Percentiles rank a stretch among this genome's conserved stretches.
phyloP scores from a whole-genome alignment of 176 grass and related monocot species.

The bread wheat (Triticum aestivum) region IWGSC_CS_RefSeq_v2.1 NC_057813.1:168300109-168300608 shows the following conservation, averaged over 20 bases:
- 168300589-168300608: constrained; percentile 19
- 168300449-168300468: constrained; percentile 12
- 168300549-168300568: constrained; percentile 23
- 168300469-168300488: neutral
- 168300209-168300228: constrained; percentile 32
- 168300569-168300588: neutral
- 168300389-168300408: constrained; percentile 6
- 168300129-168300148: constrained; percentile 54
- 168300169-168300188: constrained; percentile 56
- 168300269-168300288: constrained; percentile 64
- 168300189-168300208: constrained; percentile 38
- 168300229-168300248: constrained; percentile 40
- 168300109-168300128: constrained; percentile 57
- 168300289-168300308: constrained; percentile 72
- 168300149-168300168: constrained; percentile 62
- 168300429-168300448: constrained; percentile 9
- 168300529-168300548: neutral
- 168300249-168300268: constrained; percentile 38
- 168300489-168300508: neutral
- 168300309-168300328: neutral
- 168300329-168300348: neutral
- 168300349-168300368: no score
- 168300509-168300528: neutral
- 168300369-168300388: no score
- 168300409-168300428: constrained; percentile 35